Percentiles rank a stretch among this genome's conserved stretches.
phyloP scores from a whole-genome alignment of 129 eudicot species.

The Flaveria linearis region DNA sequence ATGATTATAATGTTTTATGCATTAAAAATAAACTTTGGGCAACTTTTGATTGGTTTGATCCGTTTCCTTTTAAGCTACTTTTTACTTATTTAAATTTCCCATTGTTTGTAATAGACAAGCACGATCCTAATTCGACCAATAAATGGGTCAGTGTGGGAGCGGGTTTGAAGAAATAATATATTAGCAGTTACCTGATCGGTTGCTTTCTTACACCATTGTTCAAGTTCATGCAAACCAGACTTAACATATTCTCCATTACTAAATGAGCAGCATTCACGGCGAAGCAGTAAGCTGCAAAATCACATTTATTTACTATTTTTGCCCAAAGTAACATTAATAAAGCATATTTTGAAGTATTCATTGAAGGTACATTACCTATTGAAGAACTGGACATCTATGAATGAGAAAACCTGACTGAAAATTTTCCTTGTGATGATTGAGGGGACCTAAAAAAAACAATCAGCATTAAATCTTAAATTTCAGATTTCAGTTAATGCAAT shows the following conservation, averaged over 20 bases:
- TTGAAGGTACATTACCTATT: constrained; percentile 60
- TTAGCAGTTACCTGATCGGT: constrained; percentile 67
- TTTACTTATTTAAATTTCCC: background rate
- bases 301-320: constrained; percentile 15
- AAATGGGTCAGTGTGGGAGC: background rate
- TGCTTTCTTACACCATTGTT: constrained; percentile 85
- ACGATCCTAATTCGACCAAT: background rate
- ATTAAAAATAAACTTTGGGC: background rate
- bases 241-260: constrained; percentile 97
- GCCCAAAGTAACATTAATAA: constrained; percentile 3
- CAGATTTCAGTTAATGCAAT: background rate
- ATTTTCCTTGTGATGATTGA: constrained; percentile 75
- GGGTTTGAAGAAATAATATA: constrained; percentile 16
- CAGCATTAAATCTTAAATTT: background rate
- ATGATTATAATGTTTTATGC: background rate
- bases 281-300: constrained; percentile 75
- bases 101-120: no score
- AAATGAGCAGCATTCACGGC: constrained; percentile 99
- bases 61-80: background rate
- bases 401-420: constrained; percentile 86
- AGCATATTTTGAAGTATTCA: background rate
- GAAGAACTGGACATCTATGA: constrained; percentile 97
- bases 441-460: constrained; percentile 63
- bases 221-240: constrained; percentile 90
- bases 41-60: background rate